phyloP scores from a whole-genome alignment of 1,284 basidiomycete genomes.

The Hypsizygus ulmarius region DNA sequence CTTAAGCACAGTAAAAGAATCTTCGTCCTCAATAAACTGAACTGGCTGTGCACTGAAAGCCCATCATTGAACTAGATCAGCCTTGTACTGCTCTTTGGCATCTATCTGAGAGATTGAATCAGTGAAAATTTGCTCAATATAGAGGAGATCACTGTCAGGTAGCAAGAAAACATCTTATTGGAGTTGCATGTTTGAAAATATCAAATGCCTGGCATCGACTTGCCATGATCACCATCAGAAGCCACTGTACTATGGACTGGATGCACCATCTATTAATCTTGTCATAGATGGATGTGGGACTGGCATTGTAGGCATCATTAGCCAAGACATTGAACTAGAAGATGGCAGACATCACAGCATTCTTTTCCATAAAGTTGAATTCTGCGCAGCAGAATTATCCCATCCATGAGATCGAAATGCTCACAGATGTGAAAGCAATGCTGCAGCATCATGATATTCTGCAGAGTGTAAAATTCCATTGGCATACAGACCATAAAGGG shows the following conservation, averaged over 20 bases:
- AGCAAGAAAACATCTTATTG: too few species aligned
- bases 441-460: constrained; percentile 28
- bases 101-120: too few species aligned
- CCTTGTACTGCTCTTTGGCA: too few species aligned
- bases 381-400: constrained; percentile 37
- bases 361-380: constrained; percentile 36
- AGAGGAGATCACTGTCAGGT: too few species aligned
- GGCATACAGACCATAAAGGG: constrained; percentile 36
- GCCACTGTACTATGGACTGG: constrained; percentile 25
- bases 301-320: constrained; percentile 26
- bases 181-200: constrained; percentile 35
- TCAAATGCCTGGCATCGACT: constrained; percentile 24
- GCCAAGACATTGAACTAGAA: constrained; percentile 29
- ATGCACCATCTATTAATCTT: constrained; percentile 23
- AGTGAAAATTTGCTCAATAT: too few species aligned
- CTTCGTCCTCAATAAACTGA: too few species aligned
- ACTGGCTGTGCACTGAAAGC: too few species aligned
- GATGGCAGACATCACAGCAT: constrained; percentile 26
- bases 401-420: constrained; percentile 32
- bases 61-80: too few species aligned
- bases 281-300: constrained; percentile 30
- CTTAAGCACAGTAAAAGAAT: too few species aligned
- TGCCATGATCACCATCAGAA: constrained; percentile 20
- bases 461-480: constrained; percentile 27
- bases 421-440: constrained; percentile 33